Conservation (phyloP, 129 eudicot genomes). For the Flaveria brownii region DNA sequence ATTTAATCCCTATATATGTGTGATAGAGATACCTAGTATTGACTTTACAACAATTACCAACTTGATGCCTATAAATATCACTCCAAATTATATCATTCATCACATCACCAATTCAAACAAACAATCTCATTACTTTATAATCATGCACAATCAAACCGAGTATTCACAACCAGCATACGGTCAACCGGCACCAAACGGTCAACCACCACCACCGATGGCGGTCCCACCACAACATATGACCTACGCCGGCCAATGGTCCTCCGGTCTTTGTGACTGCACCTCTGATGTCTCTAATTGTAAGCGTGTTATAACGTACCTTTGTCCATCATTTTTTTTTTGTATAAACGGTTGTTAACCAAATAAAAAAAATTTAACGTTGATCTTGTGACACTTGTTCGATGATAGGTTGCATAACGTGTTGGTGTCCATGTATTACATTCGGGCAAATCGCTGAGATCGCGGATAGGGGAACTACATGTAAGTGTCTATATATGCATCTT, state of each 20-base stretch:
- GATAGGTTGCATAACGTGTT: constrained; percentile 61
- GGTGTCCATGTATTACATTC: constrained; percentile 77
- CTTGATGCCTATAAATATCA: neutral
- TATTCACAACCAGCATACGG: constrained; percentile 11
- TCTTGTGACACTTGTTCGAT: neutral
- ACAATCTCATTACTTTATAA: neutral
- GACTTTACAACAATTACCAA: neutral
- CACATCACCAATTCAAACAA: constrained; percentile 8
- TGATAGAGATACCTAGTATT: neutral
- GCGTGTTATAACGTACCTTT: constrained; percentile 5
- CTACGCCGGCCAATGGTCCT: constrained; percentile 44
- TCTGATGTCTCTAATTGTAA: constrained; percentile 57
- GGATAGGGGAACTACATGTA: constrained; percentile 66
- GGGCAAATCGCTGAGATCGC: constrained; percentile 66
- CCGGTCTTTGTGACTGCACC: constrained; percentile 63
- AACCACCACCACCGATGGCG: constrained; percentile 18
- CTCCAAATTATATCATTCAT: neutral
- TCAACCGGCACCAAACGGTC: neutral
- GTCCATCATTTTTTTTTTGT: neutral
- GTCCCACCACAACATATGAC: constrained; percentile 21
- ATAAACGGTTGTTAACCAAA: neutral
- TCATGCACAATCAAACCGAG: constrained; percentile 15
- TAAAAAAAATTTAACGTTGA: neutral
- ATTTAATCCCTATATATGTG: neutral
- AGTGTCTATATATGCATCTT: constrained; percentile 16